Evolutionary conservation across 2,329 filamentous ascomycete species (phyloP).

Genomic region (Colletotrichum nymphaeae): DNA sequence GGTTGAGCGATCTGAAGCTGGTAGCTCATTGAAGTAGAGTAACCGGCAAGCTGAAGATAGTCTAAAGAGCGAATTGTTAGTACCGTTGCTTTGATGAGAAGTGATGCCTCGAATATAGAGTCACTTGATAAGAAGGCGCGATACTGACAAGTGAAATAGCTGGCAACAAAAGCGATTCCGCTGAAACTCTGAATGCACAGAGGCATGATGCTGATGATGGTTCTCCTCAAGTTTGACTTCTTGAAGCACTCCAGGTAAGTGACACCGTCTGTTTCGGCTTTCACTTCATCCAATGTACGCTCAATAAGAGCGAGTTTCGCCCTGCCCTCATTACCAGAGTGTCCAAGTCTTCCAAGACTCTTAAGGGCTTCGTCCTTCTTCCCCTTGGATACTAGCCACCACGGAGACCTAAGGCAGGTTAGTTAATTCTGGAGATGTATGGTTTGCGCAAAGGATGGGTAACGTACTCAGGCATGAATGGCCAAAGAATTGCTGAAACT

Average conservation of each 20-base stretch:
- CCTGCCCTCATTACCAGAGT: constrained; percentile 40
- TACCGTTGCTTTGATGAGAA: background rate
- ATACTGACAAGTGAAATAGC: constrained; percentile 39
- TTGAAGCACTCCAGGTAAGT: constrained; percentile 55
- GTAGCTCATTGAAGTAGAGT: constrained; percentile 48
- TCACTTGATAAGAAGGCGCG: background rate
- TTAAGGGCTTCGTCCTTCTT: constrained; percentile 47
- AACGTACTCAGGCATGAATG: constrained; percentile 54
- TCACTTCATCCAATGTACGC: constrained; percentile 47
- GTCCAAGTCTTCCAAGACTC: constrained; percentile 47
- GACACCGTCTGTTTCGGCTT: constrained; percentile 48
- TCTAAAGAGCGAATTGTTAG: constrained; percentile 31
- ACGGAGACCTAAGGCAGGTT: constrained; percentile 43
- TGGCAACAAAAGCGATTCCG: constrained; percentile 47
- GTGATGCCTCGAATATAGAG: background rate
- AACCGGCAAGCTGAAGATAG: constrained; percentile 55
- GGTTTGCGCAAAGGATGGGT: background rate
- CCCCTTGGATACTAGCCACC: constrained; percentile 52
- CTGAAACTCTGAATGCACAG: constrained; percentile 48
- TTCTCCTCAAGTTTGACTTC: constrained; percentile 51
- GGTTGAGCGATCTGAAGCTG: constrained; percentile 53
- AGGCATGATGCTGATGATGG: constrained; percentile 51
- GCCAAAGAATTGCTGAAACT: constrained; percentile 43
- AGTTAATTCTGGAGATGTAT: background rate
- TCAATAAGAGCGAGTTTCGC: constrained; percentile 45